Evolutionary conservation across 345 rosid genomes (phyloP), one percentile per base, ranked within the genome.

Genomic region (Theobroma cacao): DNA sequence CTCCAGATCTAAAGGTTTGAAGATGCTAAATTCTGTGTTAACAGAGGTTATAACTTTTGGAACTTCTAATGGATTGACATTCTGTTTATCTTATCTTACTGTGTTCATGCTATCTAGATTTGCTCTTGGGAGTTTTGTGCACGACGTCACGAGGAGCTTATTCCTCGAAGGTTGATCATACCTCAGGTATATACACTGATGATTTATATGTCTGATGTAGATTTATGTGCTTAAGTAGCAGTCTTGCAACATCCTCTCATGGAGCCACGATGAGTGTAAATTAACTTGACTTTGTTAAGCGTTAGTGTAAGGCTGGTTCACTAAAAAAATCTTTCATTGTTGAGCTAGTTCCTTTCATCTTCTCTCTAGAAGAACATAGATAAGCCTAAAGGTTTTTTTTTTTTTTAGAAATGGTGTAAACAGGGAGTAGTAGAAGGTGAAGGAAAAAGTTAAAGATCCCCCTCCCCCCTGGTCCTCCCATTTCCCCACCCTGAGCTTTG

Each of bases 91-190:
- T 18, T 73, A 64, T 76, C 56, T 38, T 76, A 60, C 69, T 31
- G 33, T 18, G 74, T 79, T 68, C n/a, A 9, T 71, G 3, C 60
- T 50, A 10, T 71, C 41, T 24, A 91, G 96, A 91, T 91, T 82
- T 86, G 89, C 82, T 87, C 92, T 45, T 91, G 96, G 96, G 96
- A 90, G 77, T 91, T 91, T 86, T 91, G 96, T 80, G 93, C 96
- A 40, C 88, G 91, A 41, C 88, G 87, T 48, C 96, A 90, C 28
- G 96, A 91, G 81, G 96, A 90, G 87, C 96, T 91, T 41, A 90
- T 91, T 61, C 96, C 96, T 61, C 85, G 96, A 84, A 84, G 89
- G 83, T 84, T 89, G 69, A 80, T 91, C 61, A 81, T 87, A 77
- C 93, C 93, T 18, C 93, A 91, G 96, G 96, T 91, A 38, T 61